A percentile compares a stretch with the other conserved stretches of the same genome.
phyloP scores from a whole-genome alignment of 2,329 filamentous ascomycete genomes.

The Arthrocladium fulminans region DNA sequence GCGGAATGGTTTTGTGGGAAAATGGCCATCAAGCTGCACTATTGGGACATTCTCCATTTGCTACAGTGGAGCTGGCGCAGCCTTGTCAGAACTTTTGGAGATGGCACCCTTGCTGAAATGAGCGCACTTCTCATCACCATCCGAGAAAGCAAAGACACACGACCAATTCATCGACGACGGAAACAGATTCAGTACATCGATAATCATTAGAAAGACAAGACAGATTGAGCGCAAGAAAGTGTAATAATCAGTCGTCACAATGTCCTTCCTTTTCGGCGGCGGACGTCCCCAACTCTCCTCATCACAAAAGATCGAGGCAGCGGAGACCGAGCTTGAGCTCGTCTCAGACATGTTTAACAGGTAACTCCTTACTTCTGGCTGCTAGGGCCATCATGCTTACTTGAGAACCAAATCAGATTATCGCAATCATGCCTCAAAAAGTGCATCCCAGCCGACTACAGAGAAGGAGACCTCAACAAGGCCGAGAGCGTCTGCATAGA shows the following conservation, averaged over 20 bases:
- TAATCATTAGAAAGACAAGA: not conserved
- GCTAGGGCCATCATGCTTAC: too few relatives aligned
- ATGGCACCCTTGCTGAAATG: not conserved
- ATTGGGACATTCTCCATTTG: too few relatives aligned
- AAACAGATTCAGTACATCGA: not conserved
- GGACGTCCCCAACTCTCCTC: conserved; percentile 75
- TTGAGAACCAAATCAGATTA: conserved; percentile 61
- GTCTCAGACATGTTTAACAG: conserved; percentile 97
- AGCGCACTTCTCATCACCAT: not conserved
- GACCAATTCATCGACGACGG: not conserved
- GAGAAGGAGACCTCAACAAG: conserved; percentile 95
- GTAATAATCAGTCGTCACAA: conserved; percentile 32
- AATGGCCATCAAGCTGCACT: too few relatives aligned
- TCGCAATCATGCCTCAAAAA: conserved; percentile 86
- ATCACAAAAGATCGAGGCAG: conserved; percentile 92
- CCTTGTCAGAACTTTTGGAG: not conserved
- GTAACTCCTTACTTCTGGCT: too few relatives aligned
- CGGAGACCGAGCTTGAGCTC: conserved; percentile 92
- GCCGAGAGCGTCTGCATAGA: conserved; percentile 97
- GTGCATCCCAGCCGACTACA: conserved; percentile 86
- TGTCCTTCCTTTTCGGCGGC: conserved; percentile 66
- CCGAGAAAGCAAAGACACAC: not conserved
- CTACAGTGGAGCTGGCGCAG: too few relatives aligned
- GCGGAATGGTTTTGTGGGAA: too few relatives aligned
- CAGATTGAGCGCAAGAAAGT: not conserved